Base-by-base conservation (phyloP, 495 filamentous ascomycete genomes). In the Bryoglossum gracile region DNA sequence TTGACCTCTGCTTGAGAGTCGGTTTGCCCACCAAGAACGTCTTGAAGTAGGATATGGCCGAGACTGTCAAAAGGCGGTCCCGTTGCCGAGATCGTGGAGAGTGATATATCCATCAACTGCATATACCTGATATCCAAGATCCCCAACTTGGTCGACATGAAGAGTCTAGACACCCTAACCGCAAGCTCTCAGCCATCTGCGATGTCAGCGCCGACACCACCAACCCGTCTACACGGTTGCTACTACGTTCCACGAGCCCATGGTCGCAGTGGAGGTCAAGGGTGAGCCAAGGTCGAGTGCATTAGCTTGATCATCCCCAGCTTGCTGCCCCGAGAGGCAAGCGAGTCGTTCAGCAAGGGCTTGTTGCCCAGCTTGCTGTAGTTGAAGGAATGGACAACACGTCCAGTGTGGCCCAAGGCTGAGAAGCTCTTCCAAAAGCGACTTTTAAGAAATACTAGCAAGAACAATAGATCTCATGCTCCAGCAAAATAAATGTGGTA, bases 261-360 rank as follows among this genome's bases (percentile, higher is more conserved):
- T 87, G 1, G 83, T 92, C 1, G 77, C 84, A 8, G 85, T 90
- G 14, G 67, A 75, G 34, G 64, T 80, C 28, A 57, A 70, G 32
- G 66, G 66, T 25, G 69, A 67, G 37, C 79, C 81, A n/a, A 74
- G 74, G 8, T 68, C 88, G 41, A 81, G 76, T 28, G 86, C 91
- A 89, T 94, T 63, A 82, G 79, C 43, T 97, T 57, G 90, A 95
- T 62, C 91, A 95, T 97, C 8, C 91, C 91, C 4, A 85, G 81
- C 23, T 77, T 95, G 30, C 75, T 97, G 14, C 87, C 91, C 8
- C 72, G 90, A 36, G 91, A 97, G 66, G 81, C 87, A 30, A 87
- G 80, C 25, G 91, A 97, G 71, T 79, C 86, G 21, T 96, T 95
- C 64, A 88, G 82, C 67, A 67, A 73, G 35, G 84, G 84, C 21